phyloP scores from a whole-genome alignment of 2,329 filamentous ascomycete genomes.

The Chaetomium olivaceum region DNA sequence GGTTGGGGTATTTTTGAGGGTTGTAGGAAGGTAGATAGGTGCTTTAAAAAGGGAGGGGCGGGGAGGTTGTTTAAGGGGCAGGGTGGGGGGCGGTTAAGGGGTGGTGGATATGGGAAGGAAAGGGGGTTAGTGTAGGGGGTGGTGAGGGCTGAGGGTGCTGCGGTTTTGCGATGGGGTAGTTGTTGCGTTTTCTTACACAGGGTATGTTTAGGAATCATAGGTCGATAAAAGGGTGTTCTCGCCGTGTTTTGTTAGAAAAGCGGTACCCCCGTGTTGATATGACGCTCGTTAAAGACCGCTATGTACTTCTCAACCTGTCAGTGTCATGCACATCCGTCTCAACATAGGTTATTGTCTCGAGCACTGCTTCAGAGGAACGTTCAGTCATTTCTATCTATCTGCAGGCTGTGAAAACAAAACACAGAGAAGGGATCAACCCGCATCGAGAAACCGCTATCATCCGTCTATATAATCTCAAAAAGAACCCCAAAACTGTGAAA shows the following conservation, averaged over 20 bases:
- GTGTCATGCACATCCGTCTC: background rate
- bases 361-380: background rate
- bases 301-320: no score
- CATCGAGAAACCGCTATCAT: background rate
- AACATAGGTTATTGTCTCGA: background rate
- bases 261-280: no score
- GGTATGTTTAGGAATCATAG: background rate
- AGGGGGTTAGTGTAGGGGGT: background rate
- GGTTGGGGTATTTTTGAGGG: constrained; percentile 57
- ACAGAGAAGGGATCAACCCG: background rate
- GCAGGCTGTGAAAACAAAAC: background rate
- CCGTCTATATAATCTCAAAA: background rate
- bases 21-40: no score
- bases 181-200: background rate
- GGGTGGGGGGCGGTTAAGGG: background rate
- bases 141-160: no score
- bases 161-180: background rate
- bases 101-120: background rate
- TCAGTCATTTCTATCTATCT: background rate
- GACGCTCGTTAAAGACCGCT: no score
- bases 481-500: background rate
- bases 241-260: no score
- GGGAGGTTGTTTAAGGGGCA: background rate
- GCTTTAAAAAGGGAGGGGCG: no score
- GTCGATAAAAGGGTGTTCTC: background rate